A percentile compares a stretch with the other conserved stretches of the same genome.
Evolutionary conservation across 108 stramenopile species (phyloP).

Genomic region (Poteriospumella lacustris): DNA sequence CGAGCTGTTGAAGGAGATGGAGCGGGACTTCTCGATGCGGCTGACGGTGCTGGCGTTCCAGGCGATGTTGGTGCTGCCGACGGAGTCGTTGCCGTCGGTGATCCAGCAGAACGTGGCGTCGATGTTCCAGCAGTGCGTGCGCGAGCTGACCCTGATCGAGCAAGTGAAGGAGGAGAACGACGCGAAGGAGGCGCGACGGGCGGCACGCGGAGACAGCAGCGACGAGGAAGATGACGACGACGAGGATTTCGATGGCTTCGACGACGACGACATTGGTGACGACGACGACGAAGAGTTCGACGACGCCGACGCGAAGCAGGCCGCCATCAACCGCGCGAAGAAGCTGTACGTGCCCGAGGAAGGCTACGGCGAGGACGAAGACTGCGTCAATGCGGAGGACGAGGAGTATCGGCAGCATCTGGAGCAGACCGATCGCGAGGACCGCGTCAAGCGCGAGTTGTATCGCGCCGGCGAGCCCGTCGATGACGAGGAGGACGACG

Average conservation of each 20-base stretch:
- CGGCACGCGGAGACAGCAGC: not conserved
- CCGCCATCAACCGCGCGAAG: not conserved
- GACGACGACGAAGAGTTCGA: constrained; percentile 13
- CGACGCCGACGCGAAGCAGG: not conserved
- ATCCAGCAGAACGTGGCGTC: not conserved
- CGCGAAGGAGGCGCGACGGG: not conserved
- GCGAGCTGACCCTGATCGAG: constrained; percentile 2
- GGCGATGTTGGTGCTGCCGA: not conserved
- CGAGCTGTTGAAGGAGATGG: constrained; percentile 10
- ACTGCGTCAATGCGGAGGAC: constrained; percentile 25
- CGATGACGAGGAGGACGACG: constrained; percentile 13
- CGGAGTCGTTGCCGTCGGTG: not conserved
- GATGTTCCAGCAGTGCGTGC: constrained; percentile 3
- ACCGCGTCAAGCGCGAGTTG: not conserved
- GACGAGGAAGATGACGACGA: not conserved
- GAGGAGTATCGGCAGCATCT: constrained; percentile 7
- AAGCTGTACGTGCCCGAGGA: constrained; percentile 16
- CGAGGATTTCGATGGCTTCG: constrained; percentile 12
- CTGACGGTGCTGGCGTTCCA: not conserved
- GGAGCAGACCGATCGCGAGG: not conserved
- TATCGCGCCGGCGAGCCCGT: not conserved
- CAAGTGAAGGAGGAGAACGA: not conserved
- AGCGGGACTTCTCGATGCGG: not conserved
- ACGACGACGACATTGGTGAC: not conserved
- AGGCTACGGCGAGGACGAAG: constrained; percentile 27